These are phyloP conservation scores for Scheffersomyces stambukii DNA, from an alignment of 1,139 yeast species.

Conservation along the genomic window DNA sequence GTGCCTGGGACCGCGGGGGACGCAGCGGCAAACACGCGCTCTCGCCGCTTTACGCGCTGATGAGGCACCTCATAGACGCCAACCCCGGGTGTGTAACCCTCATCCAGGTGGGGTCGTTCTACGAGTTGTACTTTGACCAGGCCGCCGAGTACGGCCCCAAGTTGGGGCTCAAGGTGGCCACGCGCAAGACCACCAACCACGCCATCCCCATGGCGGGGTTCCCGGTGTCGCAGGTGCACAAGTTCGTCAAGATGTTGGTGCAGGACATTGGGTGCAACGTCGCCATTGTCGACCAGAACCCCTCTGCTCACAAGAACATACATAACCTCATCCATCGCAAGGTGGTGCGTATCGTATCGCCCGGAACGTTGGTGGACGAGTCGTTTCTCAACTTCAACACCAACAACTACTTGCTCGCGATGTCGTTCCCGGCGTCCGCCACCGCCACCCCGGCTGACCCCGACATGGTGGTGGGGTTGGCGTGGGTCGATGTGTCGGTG, in stretches of 20 bases:
- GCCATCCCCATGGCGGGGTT: slow-evolving; percentile 88
- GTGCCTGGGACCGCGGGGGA: slow-evolving; percentile 43
- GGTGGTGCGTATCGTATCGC: slow-evolving; percentile 77
- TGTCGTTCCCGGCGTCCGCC: slow-evolving; percentile 53
- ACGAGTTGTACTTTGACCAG: slow-evolving; percentile 84
- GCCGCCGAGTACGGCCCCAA: slow-evolving; percentile 71
- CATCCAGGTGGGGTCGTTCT: slow-evolving; percentile 87
- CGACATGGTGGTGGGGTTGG: slow-evolving; percentile 54
- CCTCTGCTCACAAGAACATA: slow-evolving; percentile 17
- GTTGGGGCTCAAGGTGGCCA: slow-evolving; percentile 54
- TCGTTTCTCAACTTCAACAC: slow-evolving; percentile 69
- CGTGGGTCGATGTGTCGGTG: slow-evolving; percentile 88
- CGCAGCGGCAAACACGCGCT: slow-evolving; percentile 18
- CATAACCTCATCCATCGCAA: slow-evolving; percentile 54
- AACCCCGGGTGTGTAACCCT: slow-evolving; percentile 69
- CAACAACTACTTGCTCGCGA: slow-evolving; percentile 66
- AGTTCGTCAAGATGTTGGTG: slow-evolving; percentile 71
- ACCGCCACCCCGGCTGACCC: slow-evolving; percentile 42
- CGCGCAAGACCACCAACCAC: slow-evolving; percentile 38
- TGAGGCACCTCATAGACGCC: slow-evolving; percentile 30
- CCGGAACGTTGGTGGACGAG: slow-evolving; percentile 91
- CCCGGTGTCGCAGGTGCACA: slow-evolving; percentile 66
- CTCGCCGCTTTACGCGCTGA: slow-evolving; percentile 35
- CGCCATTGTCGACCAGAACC: slow-evolving; percentile 74
- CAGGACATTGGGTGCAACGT: slow-evolving; percentile 67